phyloP scores from a whole-genome alignment of 495 filamentous ascomycete species.

The Penicillium waksmanii region DNA sequence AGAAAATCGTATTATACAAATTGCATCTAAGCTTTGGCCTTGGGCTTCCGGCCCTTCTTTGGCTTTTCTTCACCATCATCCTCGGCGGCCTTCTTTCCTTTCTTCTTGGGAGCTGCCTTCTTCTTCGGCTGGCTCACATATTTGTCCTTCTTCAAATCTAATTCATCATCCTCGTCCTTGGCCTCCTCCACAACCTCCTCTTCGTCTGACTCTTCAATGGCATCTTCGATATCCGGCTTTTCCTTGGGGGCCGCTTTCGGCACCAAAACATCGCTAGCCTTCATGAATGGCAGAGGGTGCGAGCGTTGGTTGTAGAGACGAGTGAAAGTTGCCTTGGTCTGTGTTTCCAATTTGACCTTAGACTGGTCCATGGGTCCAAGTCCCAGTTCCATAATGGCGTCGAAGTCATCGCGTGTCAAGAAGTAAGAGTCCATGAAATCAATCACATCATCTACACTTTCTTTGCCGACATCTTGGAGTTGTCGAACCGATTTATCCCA shows the following conservation, averaged over 20 bases:
- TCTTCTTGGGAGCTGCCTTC: slow-evolving; percentile 63
- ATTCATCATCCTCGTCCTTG: slow-evolving; percentile 66
- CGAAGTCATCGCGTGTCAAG: slow-evolving; percentile 93
- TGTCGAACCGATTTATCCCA: slow-evolving; percentile 79
- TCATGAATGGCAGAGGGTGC: slow-evolving; percentile 96
- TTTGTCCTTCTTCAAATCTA: slow-evolving; percentile 90
- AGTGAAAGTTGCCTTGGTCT: slow-evolving; percentile 88
- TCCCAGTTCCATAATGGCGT: slow-evolving; percentile 88
- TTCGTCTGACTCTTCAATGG: slow-evolving; percentile 88
- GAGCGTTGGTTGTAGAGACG: slow-evolving; percentile 83
- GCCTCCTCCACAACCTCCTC: slow-evolving; percentile 63
- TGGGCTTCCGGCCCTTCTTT: slow-evolving; percentile 51
- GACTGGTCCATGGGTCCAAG: slow-evolving; percentile 80
- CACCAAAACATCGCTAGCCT: slow-evolving; percentile 75
- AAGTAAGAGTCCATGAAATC: slow-evolving; percentile 97
- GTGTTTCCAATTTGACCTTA: slow-evolving; percentile 74
- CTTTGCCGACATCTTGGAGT: slow-evolving; percentile 73
- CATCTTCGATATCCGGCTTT: slow-evolving; percentile 93
- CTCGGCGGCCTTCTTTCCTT: slow-evolving; percentile 55
- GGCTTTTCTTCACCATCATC: slow-evolving; percentile 55
- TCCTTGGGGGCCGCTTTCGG: slow-evolving; percentile 72
- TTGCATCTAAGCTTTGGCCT: slow-evolving; percentile 47
- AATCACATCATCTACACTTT: slow-evolving; percentile 73
- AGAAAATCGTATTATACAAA: background rate
- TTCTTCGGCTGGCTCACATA: slow-evolving; percentile 88